Evolutionary conservation across 2,329 filamentous ascomycete species (phyloP).

Genomic region (Malbranchea cinnamomea): DNA sequence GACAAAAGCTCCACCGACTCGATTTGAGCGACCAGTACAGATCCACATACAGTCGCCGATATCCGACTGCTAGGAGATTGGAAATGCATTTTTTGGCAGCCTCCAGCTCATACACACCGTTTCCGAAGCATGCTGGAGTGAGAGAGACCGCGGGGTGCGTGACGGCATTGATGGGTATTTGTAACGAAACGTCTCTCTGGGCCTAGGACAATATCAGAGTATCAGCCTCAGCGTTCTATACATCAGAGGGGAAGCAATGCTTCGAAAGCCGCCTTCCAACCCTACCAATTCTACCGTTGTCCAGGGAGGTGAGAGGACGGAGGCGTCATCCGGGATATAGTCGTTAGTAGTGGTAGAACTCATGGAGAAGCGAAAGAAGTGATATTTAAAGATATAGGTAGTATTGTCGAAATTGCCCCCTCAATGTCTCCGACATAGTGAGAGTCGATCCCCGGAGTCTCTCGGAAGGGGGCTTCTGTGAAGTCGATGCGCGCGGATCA

Average conservation of each 20-base stretch:
- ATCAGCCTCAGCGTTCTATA: no score
- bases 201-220: slow-evolving; percentile 30
- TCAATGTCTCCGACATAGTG: no score
- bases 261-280: slow-evolving; percentile 6
- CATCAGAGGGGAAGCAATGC: not conserved
- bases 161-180: slow-evolving; percentile 48
- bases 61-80: slow-evolving; percentile 46
- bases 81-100: slow-evolving; percentile 43
- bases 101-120: slow-evolving; percentile 37
- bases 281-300: slow-evolving; percentile 25
- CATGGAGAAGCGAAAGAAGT: no score
- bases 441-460: no score
- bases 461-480: no score
- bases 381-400: no score
- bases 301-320: slow-evolving; percentile 24
- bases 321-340: slow-evolving; percentile 24
- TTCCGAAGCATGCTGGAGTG: slow-evolving; percentile 43
- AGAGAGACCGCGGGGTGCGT: slow-evolving; percentile 42
- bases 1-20: slow-evolving; percentile 45
- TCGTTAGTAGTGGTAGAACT: no score
- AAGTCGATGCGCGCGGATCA: no score
- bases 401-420: no score
- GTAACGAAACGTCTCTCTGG: slow-evolving; percentile 44
- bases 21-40: slow-evolving; percentile 47
- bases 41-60: slow-evolving; percentile 43